Percentiles rank a stretch among this genome's conserved stretches.
phyloP scores from a whole-genome alignment of 75 land plant species.

The Chamaecyparis obtusa region DNA sequence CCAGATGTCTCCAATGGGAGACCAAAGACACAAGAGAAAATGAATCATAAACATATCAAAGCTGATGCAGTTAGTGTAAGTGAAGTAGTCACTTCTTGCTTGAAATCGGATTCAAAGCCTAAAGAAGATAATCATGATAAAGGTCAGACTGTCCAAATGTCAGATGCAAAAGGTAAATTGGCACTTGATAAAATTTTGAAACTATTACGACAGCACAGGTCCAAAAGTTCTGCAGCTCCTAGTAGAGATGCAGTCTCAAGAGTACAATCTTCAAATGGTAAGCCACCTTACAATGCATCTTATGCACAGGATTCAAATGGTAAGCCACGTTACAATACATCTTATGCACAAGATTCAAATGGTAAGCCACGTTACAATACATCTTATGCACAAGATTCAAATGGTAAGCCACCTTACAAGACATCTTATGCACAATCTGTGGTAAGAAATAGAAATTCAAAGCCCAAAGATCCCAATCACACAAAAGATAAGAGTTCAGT shows the following conservation, averaged over 20 bases:
- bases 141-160: background rate
- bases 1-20: slow-evolving; percentile 1
- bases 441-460: background rate
- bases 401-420: background rate
- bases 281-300: background rate
- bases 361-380: too few relatives aligned
- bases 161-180: background rate
- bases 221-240: background rate
- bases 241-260: background rate
- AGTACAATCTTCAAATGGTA: background rate
- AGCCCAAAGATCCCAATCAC: background rate
- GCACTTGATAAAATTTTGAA: background rate
- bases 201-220: background rate
- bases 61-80: background rate
- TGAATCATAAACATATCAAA: background rate
- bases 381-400: background rate
- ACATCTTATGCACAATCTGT: background rate
- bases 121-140: background rate
- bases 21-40: background rate
- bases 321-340: background rate
- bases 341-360: too few relatives aligned
- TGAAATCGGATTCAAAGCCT: background rate
- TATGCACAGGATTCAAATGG: background rate
- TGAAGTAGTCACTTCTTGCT: background rate
- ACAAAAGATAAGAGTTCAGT: background rate